Evolutionary conservation across 805 yeast genomes (phyloP).

Genomic region (Lachancea nothofagi): DNA sequence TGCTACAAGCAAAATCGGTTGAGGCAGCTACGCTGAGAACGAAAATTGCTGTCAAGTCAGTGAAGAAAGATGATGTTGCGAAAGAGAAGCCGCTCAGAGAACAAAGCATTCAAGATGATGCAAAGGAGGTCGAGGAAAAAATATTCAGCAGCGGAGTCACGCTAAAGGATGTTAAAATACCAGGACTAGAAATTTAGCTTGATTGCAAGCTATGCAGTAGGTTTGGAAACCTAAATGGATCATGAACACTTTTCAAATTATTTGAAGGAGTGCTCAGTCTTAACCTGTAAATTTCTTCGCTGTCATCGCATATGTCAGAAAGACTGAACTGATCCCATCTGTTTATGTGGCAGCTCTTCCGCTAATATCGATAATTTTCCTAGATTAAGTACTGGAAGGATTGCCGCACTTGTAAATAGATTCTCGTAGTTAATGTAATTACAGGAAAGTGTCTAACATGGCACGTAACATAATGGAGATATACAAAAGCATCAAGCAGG

Average conservation of each 20-base stretch:
- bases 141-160: constrained; percentile 21
- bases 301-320: no score
- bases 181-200: constrained; percentile 24
- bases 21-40: constrained; percentile 3
- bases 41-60: neutral
- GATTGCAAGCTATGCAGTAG: neutral
- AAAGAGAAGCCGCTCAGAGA: neutral
- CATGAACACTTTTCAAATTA: neutral
- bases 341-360: no score
- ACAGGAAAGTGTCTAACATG: neutral
- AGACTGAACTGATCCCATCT: no score
- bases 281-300: no score
- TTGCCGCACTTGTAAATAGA: constrained; percentile 1
- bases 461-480: neutral
- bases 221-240: neutral
- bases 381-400: neutral
- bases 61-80: neutral
- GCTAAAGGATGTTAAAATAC: constrained; percentile 25
- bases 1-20: constrained; percentile 1
- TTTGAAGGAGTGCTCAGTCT: no score
- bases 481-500: neutral
- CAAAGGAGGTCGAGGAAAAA: neutral
- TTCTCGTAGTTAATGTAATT: constrained; percentile 1
- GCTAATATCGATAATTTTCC: no score
- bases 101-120: neutral